A percentile compares a stretch with the other conserved stretches of the same genome.
phyloP scores from a whole-genome alignment of 257 asterid species.

The Petunia axillaris region DNA sequence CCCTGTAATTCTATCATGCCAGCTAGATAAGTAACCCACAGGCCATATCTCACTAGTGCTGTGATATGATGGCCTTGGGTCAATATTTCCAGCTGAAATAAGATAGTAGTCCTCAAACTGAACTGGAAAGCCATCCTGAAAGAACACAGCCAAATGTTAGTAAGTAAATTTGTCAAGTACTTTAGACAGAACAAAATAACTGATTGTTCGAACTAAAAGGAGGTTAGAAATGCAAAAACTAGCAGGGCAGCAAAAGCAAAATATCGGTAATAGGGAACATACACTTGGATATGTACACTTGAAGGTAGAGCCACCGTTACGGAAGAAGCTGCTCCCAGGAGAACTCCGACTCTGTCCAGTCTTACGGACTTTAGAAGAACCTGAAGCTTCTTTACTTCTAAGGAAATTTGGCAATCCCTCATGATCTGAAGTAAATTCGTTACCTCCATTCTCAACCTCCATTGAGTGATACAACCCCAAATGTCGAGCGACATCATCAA shows the following conservation, averaged over 20 bases:
- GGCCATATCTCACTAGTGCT: conserved; percentile 77
- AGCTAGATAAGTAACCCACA: conserved; percentile 82
- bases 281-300: conserved; percentile 20
- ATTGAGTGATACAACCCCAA: conserved; percentile 54
- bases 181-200: not conserved
- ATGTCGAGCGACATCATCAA: conserved; percentile 76
- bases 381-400: conserved; percentile 49
- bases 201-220: not conserved
- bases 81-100: conserved; percentile 73
- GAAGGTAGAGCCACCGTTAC: conserved; percentile 27
- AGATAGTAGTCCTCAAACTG: conserved; percentile 88
- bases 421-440: conserved; percentile 38
- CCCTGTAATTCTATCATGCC: conserved; percentile 95
- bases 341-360: conserved; percentile 47
- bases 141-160: conserved; percentile 19
- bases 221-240: conserved; percentile 11
- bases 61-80: conserved; percentile 76
- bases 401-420: conserved; percentile 39
- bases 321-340: conserved; percentile 42
- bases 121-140: conserved; percentile 84
- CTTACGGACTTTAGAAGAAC: conserved; percentile 38
- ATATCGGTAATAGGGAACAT: conserved; percentile 20
- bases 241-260: not conserved
- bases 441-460: conserved; percentile 46
- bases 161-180: conserved; percentile 9